Percentiles rank a stretch among this genome's conserved stretches.
These are phyloP conservation scores for Tolypocladium pustulatum DNA, from an alignment of 2,329 filamentous ascomycete genomes.

Conservation along the genomic window DNA sequence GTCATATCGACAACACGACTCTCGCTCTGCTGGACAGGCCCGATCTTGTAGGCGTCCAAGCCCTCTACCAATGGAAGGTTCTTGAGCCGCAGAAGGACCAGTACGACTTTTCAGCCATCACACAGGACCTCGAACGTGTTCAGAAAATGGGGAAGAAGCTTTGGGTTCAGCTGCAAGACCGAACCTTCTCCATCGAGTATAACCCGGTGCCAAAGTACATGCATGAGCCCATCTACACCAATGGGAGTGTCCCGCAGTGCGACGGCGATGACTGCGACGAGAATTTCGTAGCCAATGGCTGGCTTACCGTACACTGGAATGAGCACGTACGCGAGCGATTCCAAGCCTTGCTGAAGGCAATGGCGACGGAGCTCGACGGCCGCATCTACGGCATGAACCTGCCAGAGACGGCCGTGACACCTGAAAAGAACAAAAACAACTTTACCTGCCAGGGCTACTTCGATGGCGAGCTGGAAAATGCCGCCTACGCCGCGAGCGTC, in stretches of 20 bases:
- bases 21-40: not conserved
- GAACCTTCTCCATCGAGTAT: conserved; percentile 4
- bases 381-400: conserved; percentile 9
- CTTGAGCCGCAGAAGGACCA: not conserved
- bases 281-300: not conserved
- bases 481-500: conserved; percentile 1
- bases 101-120: not conserved
- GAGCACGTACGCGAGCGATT: conserved; percentile 5
- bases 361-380: conserved; percentile 9
- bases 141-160: conserved; percentile 9
- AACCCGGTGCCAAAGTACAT: conserved; percentile 9
- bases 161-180: conserved; percentile 12
- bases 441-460: not conserved
- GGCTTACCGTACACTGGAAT: not conserved
- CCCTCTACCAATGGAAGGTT: not conserved
- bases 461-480: not conserved
- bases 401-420: conserved; percentile 9
- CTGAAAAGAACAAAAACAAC: not conserved
- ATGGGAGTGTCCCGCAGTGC: conserved; percentile 9
- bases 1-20: not conserved
- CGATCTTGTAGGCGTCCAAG: not conserved
- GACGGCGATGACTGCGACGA: conserved; percentile 6
- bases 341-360: conserved; percentile 6
- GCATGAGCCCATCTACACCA: conserved; percentile 7
- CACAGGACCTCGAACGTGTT: conserved; percentile 19